These are phyloP conservation scores for Phaffomyces antillensis DNA, from an alignment of 805 yeast genomes.

Conservation along the genomic window DNA sequence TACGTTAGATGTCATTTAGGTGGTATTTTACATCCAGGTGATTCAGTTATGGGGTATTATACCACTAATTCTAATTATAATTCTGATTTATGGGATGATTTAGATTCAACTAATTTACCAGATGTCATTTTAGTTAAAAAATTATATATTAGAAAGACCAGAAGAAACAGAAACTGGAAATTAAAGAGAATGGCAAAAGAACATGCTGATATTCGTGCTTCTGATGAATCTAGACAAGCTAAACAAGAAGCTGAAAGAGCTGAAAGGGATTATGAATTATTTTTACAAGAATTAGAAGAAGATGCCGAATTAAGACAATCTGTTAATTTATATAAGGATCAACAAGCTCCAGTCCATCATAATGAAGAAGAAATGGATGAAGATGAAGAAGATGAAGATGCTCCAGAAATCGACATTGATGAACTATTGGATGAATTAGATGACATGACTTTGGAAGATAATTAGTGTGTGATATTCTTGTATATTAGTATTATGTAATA, in stretches of 20 bases:
- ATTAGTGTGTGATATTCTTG: neutral
- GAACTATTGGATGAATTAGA: slow-evolving; percentile 93
- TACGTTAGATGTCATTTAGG: slow-evolving; percentile 91
- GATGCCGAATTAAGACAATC: slow-evolving; percentile 90
- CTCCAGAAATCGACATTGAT: slow-evolving; percentile 83
- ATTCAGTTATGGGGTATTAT: slow-evolving; percentile 87
- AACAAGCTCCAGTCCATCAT: slow-evolving; percentile 5
- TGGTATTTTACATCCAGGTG: slow-evolving; percentile 93
- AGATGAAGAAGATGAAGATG: slow-evolving; percentile 69
- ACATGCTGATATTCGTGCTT: slow-evolving; percentile 80
- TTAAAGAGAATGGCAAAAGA: slow-evolving; percentile 97
- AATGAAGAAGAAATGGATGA: slow-evolving; percentile 39
- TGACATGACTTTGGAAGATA: slow-evolving; percentile 78
- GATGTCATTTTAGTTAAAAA: slow-evolving; percentile 89
- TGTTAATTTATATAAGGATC: slow-evolving; percentile 79
- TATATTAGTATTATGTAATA: neutral
- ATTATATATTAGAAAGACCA: slow-evolving; percentile 71
- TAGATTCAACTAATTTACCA: slow-evolving; percentile 56
- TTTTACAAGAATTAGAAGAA: slow-evolving; percentile 96
- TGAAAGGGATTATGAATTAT: slow-evolving; percentile 89
- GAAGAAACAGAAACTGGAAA: slow-evolving; percentile 80
- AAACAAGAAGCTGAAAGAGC: slow-evolving; percentile 87
- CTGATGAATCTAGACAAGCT: slow-evolving; percentile 63
- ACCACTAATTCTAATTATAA: slow-evolving; percentile 82
- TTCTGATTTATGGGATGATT: slow-evolving; percentile 74